Percentiles rank a stretch among this genome's conserved stretches.
Evolutionary conservation across 1,284 basidiomycete species (phyloP).

Genomic region (Cryptococcus wingfieldii): DNA sequence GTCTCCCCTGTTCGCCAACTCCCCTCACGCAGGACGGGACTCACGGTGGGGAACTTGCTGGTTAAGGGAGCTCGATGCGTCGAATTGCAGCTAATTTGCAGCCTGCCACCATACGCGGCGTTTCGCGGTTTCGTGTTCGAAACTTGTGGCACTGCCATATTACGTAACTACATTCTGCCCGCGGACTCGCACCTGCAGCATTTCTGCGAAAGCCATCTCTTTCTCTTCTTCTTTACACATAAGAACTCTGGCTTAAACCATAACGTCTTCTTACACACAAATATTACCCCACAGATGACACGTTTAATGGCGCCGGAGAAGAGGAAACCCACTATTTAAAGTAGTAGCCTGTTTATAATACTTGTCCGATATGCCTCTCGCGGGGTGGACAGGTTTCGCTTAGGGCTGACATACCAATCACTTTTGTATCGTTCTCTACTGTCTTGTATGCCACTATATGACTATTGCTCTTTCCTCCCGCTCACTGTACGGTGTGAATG

Average conservation of each 20-base stretch:
- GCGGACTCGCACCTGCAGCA: no score
- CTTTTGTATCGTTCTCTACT: no score
- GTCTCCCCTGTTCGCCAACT: not conserved
- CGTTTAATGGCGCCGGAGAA: constrained; percentile 38
- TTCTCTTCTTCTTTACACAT: constrained; percentile 19
- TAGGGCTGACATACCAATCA: constrained; percentile 32
- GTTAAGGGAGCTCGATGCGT: not conserved
- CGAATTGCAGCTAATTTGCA: constrained; percentile 23
- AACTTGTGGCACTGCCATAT: not conserved
- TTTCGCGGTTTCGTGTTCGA: not conserved
- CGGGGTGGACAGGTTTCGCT: constrained; percentile 36
- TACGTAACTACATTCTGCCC: not conserved
- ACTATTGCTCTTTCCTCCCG: no score
- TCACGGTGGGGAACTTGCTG: not conserved
- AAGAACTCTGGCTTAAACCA: constrained; percentile 27
- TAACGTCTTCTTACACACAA: constrained; percentile 12
- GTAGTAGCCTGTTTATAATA: constrained; percentile 37
- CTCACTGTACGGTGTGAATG: no score
- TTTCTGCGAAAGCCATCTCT: not conserved
- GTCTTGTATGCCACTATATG: not conserved
- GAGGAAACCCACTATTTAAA: constrained; percentile 11
- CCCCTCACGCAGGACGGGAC: not conserved
- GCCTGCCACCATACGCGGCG: not conserved
- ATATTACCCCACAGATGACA: not conserved
- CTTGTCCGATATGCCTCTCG: constrained; percentile 11